Percentiles rank a stretch among this genome's conserved stretches.
These are phyloP conservation scores for Halocafeteria seosinensis DNA, from an alignment of 108 stramenopile species.

Conservation along the genomic window DNA sequence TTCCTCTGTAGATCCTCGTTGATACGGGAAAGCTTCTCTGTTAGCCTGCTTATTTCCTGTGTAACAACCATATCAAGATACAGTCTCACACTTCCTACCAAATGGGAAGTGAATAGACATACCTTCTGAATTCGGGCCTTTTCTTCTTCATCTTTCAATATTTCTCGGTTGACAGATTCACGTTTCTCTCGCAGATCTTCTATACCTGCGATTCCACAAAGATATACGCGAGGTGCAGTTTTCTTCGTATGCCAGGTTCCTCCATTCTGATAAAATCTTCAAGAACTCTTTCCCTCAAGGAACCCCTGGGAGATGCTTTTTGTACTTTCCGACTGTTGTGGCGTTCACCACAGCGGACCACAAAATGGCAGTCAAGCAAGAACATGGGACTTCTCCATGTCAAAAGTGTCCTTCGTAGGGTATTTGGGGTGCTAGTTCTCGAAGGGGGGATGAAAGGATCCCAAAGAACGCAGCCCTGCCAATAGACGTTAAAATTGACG, in stretches of 20 bases:
- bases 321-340: not conserved
- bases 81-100: not conserved
- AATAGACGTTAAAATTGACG: no score
- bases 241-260: no score
- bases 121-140: slow-evolving; percentile 49
- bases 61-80: not conserved
- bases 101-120: not conserved
- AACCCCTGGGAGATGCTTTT: no score
- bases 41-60: slow-evolving; percentile 29
- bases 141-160: slow-evolving; percentile 48
- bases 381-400: not conserved
- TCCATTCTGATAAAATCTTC: no score
- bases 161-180: slow-evolving; percentile 39
- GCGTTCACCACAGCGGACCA: not conserved
- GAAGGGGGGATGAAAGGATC: no score
- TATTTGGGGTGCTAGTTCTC: no score
- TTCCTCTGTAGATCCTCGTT: slow-evolving; percentile 44
- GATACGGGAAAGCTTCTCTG: slow-evolving; percentile 38
- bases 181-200: slow-evolving; percentile 46
- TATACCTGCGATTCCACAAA: not conserved
- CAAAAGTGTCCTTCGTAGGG: no score
- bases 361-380: not conserved
- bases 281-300: no score
- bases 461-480: no score
- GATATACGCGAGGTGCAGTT: not conserved